These are phyloP conservation scores for Dalbergia oliveri DNA, from an alignment of 306 rosid species.

Conservation along the genomic window DNA sequence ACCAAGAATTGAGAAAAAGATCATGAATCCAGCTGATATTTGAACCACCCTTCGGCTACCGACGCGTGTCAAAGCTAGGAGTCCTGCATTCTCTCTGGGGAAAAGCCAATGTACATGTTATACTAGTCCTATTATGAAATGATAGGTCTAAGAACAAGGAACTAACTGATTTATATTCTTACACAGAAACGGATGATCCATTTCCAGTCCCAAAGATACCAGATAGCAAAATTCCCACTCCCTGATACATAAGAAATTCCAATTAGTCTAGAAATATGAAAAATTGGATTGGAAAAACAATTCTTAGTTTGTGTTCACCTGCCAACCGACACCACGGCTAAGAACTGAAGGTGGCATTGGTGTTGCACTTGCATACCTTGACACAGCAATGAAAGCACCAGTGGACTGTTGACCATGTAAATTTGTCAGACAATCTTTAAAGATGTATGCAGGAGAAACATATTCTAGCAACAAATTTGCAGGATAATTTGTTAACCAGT, in stretches of 20 bases:
- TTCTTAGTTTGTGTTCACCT: constrained; percentile 59
- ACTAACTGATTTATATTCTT: constrained; percentile 54
- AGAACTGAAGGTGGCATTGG: constrained; percentile 90
- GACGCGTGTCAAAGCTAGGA: constrained; percentile 90
- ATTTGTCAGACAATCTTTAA: not conserved
- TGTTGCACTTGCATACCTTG: constrained; percentile 95
- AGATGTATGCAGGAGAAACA: not conserved
- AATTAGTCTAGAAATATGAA: not conserved
- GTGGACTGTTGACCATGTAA: constrained; percentile 71
- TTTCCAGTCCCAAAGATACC: constrained; percentile 95
- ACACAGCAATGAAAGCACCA: constrained; percentile 84
- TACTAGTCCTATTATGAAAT: not conserved
- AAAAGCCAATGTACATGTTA: constrained; percentile 23
- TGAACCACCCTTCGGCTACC: constrained; percentile 99
- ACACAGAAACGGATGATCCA: constrained; percentile 95
- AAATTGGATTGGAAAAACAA: not conserved
- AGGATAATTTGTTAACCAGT: too few relatives aligned
- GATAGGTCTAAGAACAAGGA: constrained; percentile 21
- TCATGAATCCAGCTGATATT: constrained; percentile 95
- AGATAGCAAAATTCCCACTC: constrained; percentile 86
- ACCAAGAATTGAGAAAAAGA: constrained; percentile 96
- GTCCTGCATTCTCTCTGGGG: constrained; percentile 88
- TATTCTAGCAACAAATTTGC: too few relatives aligned
- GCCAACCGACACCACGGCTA: constrained; percentile 99
- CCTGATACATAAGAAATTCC: constrained; percentile 58